Conservation (phyloP, 148 eudicot species). For the Dysphania ambrosioides region DNA sequence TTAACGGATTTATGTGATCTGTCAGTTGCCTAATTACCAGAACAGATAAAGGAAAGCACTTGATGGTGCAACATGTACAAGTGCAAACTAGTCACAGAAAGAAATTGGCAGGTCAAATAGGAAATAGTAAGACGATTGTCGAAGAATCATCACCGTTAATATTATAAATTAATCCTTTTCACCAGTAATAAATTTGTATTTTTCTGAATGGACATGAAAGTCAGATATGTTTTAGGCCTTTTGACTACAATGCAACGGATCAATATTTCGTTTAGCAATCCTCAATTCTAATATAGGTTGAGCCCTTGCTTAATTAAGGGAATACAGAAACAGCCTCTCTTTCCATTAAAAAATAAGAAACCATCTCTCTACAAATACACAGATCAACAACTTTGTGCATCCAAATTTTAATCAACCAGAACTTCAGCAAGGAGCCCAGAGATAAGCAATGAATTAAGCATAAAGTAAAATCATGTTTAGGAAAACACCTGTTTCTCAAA, state of each 20-base stretch:
- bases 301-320: background rate
- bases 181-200: background rate
- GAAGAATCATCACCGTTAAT: background rate
- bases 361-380: background rate
- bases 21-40: background rate
- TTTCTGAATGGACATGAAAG: background rate
- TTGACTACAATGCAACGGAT: background rate
- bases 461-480: background rate
- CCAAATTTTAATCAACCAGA: background rate
- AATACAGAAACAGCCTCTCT: background rate
- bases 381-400: background rate
- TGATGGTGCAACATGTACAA: background rate
- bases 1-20: background rate
- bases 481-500: constrained; percentile 76
- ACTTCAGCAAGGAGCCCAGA: background rate
- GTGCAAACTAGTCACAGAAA: background rate
- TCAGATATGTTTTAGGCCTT: background rate
- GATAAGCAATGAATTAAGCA: background rate
- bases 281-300: background rate
- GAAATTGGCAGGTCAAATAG: background rate
- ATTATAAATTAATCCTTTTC: background rate
- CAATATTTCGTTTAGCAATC: background rate
- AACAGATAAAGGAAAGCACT: background rate
- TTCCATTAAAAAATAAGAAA: too few species aligned
- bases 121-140: background rate